Conservation (phyloP, 345 rosid species). For the Geranium brycei region DNA sequence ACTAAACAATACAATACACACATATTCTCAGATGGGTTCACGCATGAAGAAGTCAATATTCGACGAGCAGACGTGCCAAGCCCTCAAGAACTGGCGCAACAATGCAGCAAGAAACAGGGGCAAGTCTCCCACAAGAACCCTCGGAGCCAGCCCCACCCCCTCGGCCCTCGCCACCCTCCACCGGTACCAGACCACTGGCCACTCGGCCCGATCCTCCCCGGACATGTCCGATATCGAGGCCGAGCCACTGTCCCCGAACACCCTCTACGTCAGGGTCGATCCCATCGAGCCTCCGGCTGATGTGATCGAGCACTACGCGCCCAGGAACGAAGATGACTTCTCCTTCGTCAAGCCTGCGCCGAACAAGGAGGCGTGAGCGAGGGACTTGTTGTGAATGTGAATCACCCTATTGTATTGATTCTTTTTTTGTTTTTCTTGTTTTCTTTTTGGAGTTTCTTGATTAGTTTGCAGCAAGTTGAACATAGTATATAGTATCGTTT, state of each 20-base stretch:
- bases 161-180: conserved; percentile 9
- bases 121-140: conserved; percentile 12
- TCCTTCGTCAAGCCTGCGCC: conserved; percentile 16
- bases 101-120: conserved; percentile 15
- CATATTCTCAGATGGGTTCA: conserved; percentile 18
- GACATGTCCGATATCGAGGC: conserved; percentile 18
- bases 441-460: neutral
- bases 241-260: conserved; percentile 7
- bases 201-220: conserved; percentile 10
- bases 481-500: neutral
- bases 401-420: neutral
- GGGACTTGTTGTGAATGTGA: too few species aligned
- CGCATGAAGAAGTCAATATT: conserved; percentile 24
- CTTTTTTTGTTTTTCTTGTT: too few species aligned
- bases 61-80: conserved; percentile 25
- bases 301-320: neutral
- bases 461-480: neutral
- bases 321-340: conserved; percentile 15
- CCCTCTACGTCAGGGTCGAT: neutral
- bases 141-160: conserved; percentile 13
- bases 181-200: conserved; percentile 25
- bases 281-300: neutral
- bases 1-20: too few species aligned
- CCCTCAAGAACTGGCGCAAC: conserved; percentile 26
- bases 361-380: neutral